These are phyloP conservation scores for Medicago lupulina DNA, from an alignment of 306 rosid genomes.

Conservation along the genomic window DNA sequence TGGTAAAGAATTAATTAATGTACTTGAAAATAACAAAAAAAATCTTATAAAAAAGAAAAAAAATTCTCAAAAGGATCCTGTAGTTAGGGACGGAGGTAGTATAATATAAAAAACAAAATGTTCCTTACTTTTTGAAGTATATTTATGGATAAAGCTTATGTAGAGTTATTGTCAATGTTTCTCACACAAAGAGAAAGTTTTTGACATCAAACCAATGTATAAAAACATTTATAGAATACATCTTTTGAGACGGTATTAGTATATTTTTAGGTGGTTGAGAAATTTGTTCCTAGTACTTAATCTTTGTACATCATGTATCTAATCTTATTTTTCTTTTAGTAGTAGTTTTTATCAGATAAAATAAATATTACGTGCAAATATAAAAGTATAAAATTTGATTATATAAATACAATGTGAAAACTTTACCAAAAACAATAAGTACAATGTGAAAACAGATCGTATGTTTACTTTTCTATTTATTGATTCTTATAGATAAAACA, in stretches of 20 bases:
- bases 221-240: too few species aligned
- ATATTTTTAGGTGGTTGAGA: too few species aligned
- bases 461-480: background rate
- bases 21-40: too few species aligned
- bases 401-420: background rate
- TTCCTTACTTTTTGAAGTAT: background rate
- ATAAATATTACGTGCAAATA: background rate
- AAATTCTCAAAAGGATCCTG: too few species aligned
- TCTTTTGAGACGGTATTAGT: too few species aligned
- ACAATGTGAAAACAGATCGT: background rate
- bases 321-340: background rate
- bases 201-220: too few species aligned
- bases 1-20: too few species aligned
- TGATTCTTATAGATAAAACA: background rate
- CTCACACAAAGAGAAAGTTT: background rate
- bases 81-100: too few species aligned
- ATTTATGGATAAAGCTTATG: background rate
- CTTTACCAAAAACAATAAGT: too few species aligned
- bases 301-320: background rate
- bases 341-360: too few species aligned
- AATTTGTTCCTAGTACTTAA: too few species aligned
- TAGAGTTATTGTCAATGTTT: background rate
- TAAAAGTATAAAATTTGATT: background rate
- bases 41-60: too few species aligned
- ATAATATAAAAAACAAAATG: background rate